Evolutionary conservation across 371 early-diverging fungal genomes (phyloP), one percentile per base, ranked within the genome.

Genomic region (Sporodiniella umbellata): DNA sequence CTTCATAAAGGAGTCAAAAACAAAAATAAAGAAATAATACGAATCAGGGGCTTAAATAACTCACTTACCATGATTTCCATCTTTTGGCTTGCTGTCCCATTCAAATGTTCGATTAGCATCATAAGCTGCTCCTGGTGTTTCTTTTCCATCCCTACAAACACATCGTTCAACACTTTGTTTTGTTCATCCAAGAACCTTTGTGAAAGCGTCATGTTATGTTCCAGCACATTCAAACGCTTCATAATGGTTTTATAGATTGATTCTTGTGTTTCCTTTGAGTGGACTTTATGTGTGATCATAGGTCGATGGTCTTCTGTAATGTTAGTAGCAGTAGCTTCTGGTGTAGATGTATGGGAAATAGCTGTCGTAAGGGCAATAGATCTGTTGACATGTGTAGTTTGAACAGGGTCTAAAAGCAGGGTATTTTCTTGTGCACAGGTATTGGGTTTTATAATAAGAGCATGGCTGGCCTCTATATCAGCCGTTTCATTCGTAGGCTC

Each of bases 221-320:
- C 96, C 7, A 95, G 70, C 14, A 78, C 70, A 38, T 68, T 70
- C 1, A 96, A 70, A 11, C 97, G 80, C 47, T 90, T 91, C 80
- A 90, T 86, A 33, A 96, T 94, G 4, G 86, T 92, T 51, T 93
- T 92, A 68, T 90, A 95, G 30, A 95, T 89, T 45, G 89, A 93
- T 45, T 91, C 89, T 53, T 70, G 67, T 12, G 60, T 26, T 45
- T 70, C 54, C 51, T 64, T 57, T 31, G 49, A 12, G 30, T 56
- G 57, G 33, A 21, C 15, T 22, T 40, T 40, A 12, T 40, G 40
- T 2, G 40, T 40, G 5, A 40, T 21, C 18, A 40, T 40, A 2
- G 40, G 40, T 40, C 40, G 40, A 40, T 40, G 18, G 0, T 40
- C 40, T 40, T 40, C 40, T 5, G 40, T 40, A 10, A 12, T 7